A percentile compares a stretch with the other conserved stretches of the same genome.
These are phyloP conservation scores for Cutaneotrichosporon mucoides DNA, from an alignment of 1,284 basidiomycete species.

Conservation along the genomic window DNA sequence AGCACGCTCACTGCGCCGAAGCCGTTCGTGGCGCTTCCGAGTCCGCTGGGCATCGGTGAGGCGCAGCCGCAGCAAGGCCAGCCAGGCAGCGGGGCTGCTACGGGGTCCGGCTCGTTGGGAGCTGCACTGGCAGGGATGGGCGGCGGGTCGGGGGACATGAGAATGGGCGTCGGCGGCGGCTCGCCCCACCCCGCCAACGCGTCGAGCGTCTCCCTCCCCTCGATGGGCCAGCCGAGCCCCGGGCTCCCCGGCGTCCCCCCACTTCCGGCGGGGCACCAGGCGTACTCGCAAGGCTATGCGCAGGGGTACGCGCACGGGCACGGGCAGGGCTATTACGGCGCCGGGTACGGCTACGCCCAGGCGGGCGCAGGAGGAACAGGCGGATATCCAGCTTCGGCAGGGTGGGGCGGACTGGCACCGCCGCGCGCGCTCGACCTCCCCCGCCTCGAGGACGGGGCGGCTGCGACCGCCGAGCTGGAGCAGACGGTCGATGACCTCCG, in stretches of 20 bases:
- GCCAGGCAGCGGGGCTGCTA: neutral
- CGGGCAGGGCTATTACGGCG: too few relatives aligned
- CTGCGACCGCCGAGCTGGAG: conserved; percentile 63
- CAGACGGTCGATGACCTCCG: conserved; percentile 72
- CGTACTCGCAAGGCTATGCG: too few relatives aligned
- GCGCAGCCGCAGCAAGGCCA: neutral
- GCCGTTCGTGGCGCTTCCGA: conserved; percentile 51
- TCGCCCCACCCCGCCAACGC: neutral
- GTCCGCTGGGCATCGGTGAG: conserved; percentile 44
- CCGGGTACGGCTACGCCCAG: too few relatives aligned
- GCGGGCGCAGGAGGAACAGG: too few relatives aligned
- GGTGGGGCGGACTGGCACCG: neutral
- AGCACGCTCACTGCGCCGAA: conserved; percentile 50
- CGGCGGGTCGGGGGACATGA: too few relatives aligned
- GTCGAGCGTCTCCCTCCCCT: neutral
- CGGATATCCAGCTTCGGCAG: neutral
- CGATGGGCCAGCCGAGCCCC: neutral
- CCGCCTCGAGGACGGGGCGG: conserved; percentile 5
- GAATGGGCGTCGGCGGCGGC: too few relatives aligned
- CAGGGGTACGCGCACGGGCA: too few relatives aligned
- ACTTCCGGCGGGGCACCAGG: too few relatives aligned
- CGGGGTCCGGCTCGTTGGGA: neutral
- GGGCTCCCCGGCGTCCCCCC: too few relatives aligned
- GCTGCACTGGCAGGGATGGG: too few relatives aligned
- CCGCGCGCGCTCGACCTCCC: conserved; percentile 13